These are phyloP conservation scores for Ustilago lituana DNA, from an alignment of 1,284 basidiomycete genomes.

Conservation along the genomic window DNA sequence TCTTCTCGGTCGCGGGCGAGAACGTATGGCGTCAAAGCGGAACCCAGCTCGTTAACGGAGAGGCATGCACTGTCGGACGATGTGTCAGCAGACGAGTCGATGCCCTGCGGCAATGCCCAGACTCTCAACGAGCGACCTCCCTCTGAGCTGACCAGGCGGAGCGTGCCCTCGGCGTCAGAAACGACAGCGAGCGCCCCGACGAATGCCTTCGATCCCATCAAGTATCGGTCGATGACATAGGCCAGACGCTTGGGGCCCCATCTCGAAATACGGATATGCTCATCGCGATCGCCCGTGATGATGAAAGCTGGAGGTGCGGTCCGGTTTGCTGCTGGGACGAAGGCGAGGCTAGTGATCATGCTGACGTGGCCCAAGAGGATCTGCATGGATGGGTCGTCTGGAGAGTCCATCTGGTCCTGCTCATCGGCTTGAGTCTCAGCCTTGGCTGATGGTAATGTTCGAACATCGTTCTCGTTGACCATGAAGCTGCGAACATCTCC, in stretches of 20 bases:
- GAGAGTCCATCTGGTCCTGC: slow-evolving; percentile 49
- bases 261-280: slow-evolving; percentile 65
- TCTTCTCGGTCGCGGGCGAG: slow-evolving; percentile 48
- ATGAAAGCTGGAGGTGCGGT: slow-evolving; percentile 40
- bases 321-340: slow-evolving; percentile 27
- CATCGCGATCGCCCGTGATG: slow-evolving; percentile 62
- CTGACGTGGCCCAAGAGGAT: slow-evolving; percentile 61
- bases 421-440: slow-evolving; percentile 13
- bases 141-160: slow-evolving; percentile 51
- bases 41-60: slow-evolving; percentile 35
- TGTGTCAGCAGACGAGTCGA: slow-evolving; percentile 4
- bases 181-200: slow-evolving; percentile 54
- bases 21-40: slow-evolving; percentile 33
- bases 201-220: slow-evolving; percentile 55
- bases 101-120: slow-evolving; percentile 41
- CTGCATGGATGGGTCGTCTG: slow-evolving; percentile 40
- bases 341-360: slow-evolving; percentile 58
- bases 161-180: slow-evolving; percentile 14
- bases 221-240: slow-evolving; percentile 57
- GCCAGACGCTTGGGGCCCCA: slow-evolving; percentile 57
- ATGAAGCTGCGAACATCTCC: slow-evolving; percentile 59
- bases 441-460: slow-evolving; percentile 12
- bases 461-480: slow-evolving; percentile 29
- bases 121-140: slow-evolving; percentile 53
- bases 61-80: slow-evolving; percentile 26